Evolutionary conservation across 768 basidiomycete genomes (phyloP).

Genomic region (Pulveroboletus sp.): DNA sequence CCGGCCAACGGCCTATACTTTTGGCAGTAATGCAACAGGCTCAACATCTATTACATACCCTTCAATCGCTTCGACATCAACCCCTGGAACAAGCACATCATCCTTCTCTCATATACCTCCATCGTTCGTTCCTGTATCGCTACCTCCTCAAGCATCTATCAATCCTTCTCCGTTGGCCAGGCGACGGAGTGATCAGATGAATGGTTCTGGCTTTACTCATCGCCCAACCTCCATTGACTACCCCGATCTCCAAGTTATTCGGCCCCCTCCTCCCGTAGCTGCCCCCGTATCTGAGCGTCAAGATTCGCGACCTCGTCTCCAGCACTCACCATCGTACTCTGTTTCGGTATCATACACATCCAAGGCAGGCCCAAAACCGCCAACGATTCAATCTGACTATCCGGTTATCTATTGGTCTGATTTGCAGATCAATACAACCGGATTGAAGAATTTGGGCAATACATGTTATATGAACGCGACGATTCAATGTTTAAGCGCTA

Average conservation of each 20-base stretch:
- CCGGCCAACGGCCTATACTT: slow-evolving; percentile 32
- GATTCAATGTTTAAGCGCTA: slow-evolving; percentile 93
- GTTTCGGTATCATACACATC: slow-evolving; percentile 17
- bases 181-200: slow-evolving; percentile 73
- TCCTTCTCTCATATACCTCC: slow-evolving; percentile 40
- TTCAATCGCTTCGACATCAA: slow-evolving; percentile 39
- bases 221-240: slow-evolving; percentile 69
- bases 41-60: slow-evolving; percentile 54
- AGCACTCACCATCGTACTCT: slow-evolving; percentile 37
- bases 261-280: slow-evolving; percentile 80
- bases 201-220: slow-evolving; percentile 55
- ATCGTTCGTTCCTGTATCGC: slow-evolving; percentile 42
- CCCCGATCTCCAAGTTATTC: slow-evolving; percentile 67
- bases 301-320: slow-evolving; percentile 62
- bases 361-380: slow-evolving; percentile 49
- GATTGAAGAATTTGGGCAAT: slow-evolving; percentile 92
- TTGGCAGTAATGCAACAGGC: slow-evolving; percentile 36
- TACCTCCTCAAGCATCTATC: slow-evolving; percentile 84
- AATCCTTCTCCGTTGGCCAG: slow-evolving; percentile 74
- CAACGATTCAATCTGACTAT: slow-evolving; percentile 71
- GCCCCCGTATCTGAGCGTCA: slow-evolving; percentile 69
- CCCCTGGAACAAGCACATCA: slow-evolving; percentile 35
- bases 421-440: slow-evolving; percentile 72
- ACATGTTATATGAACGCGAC: slow-evolving; percentile 99
- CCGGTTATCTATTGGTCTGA: slow-evolving; percentile 85